A percentile compares a stretch with the other conserved stretches of the same genome.
These are phyloP conservation scores for Yamadazyma trypodendri DNA, from an alignment of 1,139 yeast genomes.

Conservation along the genomic window DNA sequence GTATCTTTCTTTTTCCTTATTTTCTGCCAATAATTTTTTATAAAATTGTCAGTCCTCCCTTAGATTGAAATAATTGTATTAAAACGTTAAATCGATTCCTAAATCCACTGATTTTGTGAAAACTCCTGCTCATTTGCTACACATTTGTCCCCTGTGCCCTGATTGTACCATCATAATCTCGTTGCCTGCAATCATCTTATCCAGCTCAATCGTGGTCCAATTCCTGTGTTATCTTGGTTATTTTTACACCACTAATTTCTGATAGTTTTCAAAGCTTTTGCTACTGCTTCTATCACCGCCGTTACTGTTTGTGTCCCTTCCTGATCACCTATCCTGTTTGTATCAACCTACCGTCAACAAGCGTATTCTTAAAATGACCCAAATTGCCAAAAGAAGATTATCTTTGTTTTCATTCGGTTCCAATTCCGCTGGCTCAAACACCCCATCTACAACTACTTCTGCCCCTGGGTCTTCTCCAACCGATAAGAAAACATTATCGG, in stretches of 20 bases:
- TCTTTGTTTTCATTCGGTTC: constrained; percentile 22
- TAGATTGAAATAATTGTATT: not conserved
- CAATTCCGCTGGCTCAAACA: too few relatives aligned
- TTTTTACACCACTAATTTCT: too few relatives aligned
- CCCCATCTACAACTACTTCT: constrained; percentile 1
- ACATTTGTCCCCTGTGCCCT: too few relatives aligned
- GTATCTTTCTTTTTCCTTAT: not conserved
- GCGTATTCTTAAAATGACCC: constrained; percentile 16
- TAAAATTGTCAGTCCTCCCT: not conserved
- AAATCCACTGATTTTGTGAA: too few relatives aligned
- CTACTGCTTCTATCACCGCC: too few relatives aligned
- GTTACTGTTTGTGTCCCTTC: not conserved
- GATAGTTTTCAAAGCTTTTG: too few relatives aligned
- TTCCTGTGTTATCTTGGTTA: too few relatives aligned
- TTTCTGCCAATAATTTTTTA: not conserved
- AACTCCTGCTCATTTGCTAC: too few relatives aligned
- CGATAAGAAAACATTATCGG: not conserved
- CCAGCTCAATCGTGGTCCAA: too few relatives aligned
- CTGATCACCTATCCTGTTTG: not conserved
- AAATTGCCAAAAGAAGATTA: constrained; percentile 18
- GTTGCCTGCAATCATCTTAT: too few relatives aligned
- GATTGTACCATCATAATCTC: too few relatives aligned
- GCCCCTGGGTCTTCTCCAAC: constrained; percentile 1
- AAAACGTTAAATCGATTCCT: not conserved
- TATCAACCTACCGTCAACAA: too few relatives aligned